These are phyloP conservation scores for Podaxis rugospora DNA, from an alignment of 768 basidiomycete species.

Conservation along the genomic window DNA sequence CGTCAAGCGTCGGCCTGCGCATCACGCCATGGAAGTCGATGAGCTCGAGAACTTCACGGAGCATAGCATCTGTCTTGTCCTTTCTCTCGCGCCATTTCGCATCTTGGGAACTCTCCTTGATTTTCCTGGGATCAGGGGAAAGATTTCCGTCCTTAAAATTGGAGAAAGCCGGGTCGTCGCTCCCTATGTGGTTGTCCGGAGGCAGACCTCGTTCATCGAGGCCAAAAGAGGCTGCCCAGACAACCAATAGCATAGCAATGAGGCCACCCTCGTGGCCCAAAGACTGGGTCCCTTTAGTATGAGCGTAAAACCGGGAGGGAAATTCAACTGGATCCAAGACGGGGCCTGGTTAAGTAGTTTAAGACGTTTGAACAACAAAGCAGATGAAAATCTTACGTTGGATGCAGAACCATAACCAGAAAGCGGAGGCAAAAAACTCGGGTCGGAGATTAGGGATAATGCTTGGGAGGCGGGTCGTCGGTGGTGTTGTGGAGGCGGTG, in stretches of 20 bases:
- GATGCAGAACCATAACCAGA: conserved; percentile 79
- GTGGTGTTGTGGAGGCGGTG: conserved; percentile 27
- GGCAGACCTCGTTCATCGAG: conserved; percentile 74
- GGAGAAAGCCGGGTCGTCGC: conserved; percentile 12
- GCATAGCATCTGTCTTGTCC: conserved; percentile 60
- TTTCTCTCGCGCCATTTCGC: conserved; percentile 39
- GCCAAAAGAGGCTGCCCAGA: conserved; percentile 90
- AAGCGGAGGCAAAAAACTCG: conserved; percentile 81
- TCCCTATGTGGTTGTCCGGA: conserved; percentile 23
- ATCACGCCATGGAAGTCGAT: conserved; percentile 78
- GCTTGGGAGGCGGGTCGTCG: conserved; percentile 39
- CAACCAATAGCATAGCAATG: conserved; percentile 73
- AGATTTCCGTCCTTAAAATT: conserved; percentile 2
- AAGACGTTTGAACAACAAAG: conserved; percentile 7
- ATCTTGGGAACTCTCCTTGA: conserved; percentile 27
- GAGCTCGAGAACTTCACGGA: conserved; percentile 71
- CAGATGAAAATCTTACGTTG: conserved; percentile 44
- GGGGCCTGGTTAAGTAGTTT: conserved; percentile 52
- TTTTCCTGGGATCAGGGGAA: conserved; percentile 14
- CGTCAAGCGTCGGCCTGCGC: conserved; percentile 83
- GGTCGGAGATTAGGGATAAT: conserved; percentile 68
- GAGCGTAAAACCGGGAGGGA: conserved; percentile 63
- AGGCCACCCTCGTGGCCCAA: conserved; percentile 74
- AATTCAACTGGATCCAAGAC: conserved; percentile 82
- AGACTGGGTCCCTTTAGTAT: conserved; percentile 53